phyloP scores from a whole-genome alignment of 2,329 filamentous ascomycete genomes.

The Colletotrichum sp. region DNA sequence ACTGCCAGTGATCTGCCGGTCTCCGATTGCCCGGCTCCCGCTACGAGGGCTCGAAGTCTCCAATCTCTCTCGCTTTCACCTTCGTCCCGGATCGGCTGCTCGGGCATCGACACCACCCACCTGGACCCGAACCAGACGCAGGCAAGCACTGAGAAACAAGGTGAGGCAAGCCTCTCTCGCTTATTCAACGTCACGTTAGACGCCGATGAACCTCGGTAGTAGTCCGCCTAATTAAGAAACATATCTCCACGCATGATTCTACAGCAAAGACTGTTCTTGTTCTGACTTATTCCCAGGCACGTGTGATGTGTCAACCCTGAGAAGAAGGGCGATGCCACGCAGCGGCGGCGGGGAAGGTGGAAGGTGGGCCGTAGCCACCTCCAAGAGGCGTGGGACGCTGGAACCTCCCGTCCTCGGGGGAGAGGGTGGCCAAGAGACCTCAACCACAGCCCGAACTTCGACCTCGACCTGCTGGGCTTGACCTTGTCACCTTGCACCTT shows the following conservation, averaged over 20 bases:
- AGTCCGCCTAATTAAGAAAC: background rate
- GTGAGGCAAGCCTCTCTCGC: background rate
- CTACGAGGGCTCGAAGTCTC: background rate
- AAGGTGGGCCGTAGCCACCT: background rate
- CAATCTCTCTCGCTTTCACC: background rate
- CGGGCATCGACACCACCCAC: background rate
- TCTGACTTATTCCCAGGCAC: background rate
- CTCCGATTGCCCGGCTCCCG: slow-evolving; percentile 8
- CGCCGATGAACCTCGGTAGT: background rate
- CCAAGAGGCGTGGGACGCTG: background rate
- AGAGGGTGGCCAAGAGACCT: background rate
- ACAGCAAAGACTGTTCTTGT: background rate
- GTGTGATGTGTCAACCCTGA: background rate
- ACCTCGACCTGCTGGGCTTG: background rate
- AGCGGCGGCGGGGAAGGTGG: background rate
- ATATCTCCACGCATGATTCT: background rate
- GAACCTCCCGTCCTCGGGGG: background rate
- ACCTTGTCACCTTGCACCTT: background rate
- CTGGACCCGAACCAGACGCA: background rate
- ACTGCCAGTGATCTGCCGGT: background rate
- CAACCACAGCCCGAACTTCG: background rate
- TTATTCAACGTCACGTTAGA: background rate
- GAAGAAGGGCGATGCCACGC: background rate
- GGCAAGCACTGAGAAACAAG: background rate
- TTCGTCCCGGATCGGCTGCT: background rate